A percentile compares a stretch with the other conserved stretches of the same genome.
Evolutionary conservation across 805 yeast species (phyloP).

Genomic region (Teunomyces tritomae): DNA sequence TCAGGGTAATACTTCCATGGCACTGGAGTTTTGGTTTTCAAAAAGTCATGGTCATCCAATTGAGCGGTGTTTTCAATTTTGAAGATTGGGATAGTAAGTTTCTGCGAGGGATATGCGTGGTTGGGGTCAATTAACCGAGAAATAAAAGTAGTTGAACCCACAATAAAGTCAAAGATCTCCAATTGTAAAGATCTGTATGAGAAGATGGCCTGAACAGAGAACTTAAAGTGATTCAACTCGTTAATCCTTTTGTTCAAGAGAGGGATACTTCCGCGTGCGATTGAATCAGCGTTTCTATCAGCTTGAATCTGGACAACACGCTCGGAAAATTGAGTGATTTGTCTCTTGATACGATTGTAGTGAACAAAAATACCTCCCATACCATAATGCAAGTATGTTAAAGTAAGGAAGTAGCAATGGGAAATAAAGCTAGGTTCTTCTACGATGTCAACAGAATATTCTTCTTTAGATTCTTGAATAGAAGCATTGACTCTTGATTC

Average conservation of each 20-base stretch:
- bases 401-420: constrained; percentile 78
- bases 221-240: constrained; percentile 42
- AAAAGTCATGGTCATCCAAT: constrained; percentile 71
- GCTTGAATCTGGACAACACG: constrained; percentile 47
- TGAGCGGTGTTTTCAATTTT: constrained; percentile 61
- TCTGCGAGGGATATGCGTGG: constrained; percentile 57
- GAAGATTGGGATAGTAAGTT: constrained; percentile 51
- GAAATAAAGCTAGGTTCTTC: constrained; percentile 73
- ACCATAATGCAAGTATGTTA: constrained; percentile 84
- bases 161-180: constrained; percentile 71
- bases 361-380: constrained; percentile 69
- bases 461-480: constrained; percentile 61
- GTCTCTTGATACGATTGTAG: constrained; percentile 52
- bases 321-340: constrained; percentile 48
- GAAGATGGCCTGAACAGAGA: constrained; percentile 64
- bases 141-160: constrained; percentile 73
- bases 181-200: constrained; percentile 54
- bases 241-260: constrained; percentile 39
- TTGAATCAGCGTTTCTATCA: constrained; percentile 23
- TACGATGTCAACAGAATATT: constrained; percentile 42
- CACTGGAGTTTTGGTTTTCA: constrained; percentile 60
- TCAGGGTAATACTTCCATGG: constrained; percentile 89
- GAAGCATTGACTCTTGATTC: constrained; percentile 85
- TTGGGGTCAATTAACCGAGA: constrained; percentile 70
- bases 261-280: constrained; percentile 44